Base-by-base conservation (phyloP, 176 grass and related monocot species). In the barley (Hordeum vulgare) region DNA sequence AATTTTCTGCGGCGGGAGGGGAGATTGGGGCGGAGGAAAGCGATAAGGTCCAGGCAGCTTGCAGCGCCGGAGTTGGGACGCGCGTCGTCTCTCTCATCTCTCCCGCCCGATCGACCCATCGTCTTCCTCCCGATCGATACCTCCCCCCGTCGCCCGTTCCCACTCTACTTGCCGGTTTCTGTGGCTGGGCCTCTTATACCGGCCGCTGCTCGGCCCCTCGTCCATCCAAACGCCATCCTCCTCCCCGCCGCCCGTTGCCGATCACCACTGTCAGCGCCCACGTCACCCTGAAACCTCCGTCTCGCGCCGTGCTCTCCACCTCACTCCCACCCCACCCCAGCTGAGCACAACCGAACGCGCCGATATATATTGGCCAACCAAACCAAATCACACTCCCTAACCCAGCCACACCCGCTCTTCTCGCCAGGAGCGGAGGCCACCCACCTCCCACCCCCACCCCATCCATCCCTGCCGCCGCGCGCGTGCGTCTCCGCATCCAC, bases 201-300 rank as follows among this genome's bases (percentile, higher is more conserved):
- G 24, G 58, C 9, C 68, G 57, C 82, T 1, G 74, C 66, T 73
- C 13, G 36, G 1, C 53, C 84, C 81, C 88, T 58, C 64, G 74
- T 84, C 90, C 89, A 89, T 77, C 85, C 94, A 85, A 87, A 86
- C 94, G 87, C 74, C 81, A 82, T 91, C 80, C 86, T 76, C 86
- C n/a, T 53, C 27, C 65, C 57, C 66, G 71, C 94, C 94, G 89
- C 91, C 61, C 91, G 67, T 85, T 89, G 70, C 75, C 61, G 84
- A 96, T 96, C 57, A 68, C 57, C 54, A 25, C 54, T 56, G 84
- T 54, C 71, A 73, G 33, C 66, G 80, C 66, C 80, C 66, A 68
- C 60, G 74, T 85, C 87, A 83, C 37, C 9, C 80, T 39, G 4
- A 35, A 6, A 26, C 70, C 69, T 47, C 31, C 3, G 45, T 28